Conservation (phyloP, 495 filamentous ascomycete species). For the Glutinoglossum americanum region DNA sequence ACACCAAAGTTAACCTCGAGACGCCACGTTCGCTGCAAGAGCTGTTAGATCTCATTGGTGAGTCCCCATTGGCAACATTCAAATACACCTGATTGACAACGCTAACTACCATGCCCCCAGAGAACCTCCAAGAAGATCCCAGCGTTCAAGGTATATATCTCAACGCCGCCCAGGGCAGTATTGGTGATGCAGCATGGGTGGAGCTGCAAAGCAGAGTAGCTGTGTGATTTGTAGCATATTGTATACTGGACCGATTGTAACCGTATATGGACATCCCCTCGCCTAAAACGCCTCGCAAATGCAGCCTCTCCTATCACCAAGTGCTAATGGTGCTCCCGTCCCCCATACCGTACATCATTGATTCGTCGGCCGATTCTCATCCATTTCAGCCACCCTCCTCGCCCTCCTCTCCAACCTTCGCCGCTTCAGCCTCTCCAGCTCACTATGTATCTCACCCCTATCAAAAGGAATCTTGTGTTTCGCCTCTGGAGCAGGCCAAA, state of each 20-base stretch:
- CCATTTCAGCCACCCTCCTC: constrained; percentile 31
- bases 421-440: constrained; percentile 51
- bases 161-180: constrained; percentile 23
- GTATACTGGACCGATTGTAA: neutral
- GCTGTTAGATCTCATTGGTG: constrained; percentile 28
- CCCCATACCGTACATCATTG: neutral
- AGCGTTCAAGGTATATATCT: constrained; percentile 48
- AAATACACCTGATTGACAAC: neutral
- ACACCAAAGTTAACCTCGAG: constrained; percentile 41
- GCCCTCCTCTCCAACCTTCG: constrained; percentile 36
- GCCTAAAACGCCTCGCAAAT: neutral
- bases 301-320: neutral
- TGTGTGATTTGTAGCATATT: constrained; percentile 6
- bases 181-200: constrained; percentile 10
- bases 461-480: constrained; percentile 80
- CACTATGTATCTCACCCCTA: constrained; percentile 60
- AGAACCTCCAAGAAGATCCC: constrained; percentile 30
- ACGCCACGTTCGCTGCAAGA: constrained; percentile 22
- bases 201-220: constrained; percentile 12
- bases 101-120: constrained; percentile 2
- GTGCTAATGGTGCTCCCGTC: neutral
- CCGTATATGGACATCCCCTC: neutral
- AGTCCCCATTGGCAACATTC: constrained; percentile 20
- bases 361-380: constrained; percentile 11
- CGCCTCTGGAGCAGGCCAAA: constrained; percentile 79